A percentile compares a stretch with the other conserved stretches of the same genome.
Evolutionary conservation across 2,329 filamentous ascomycete species (phyloP).

Genomic region (Fusarium sp.): DNA sequence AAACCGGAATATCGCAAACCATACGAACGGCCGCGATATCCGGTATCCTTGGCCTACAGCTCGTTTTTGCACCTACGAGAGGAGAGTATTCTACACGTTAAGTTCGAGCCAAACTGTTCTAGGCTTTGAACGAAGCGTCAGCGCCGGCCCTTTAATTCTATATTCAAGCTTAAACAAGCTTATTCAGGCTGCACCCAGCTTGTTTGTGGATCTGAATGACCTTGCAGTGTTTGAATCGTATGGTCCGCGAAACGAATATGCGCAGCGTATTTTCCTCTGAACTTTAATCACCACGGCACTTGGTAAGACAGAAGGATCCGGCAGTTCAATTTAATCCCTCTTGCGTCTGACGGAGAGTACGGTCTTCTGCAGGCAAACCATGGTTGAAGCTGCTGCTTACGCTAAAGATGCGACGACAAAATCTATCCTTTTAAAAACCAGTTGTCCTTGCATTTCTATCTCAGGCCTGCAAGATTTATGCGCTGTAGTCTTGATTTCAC

Average conservation of each 20-base stretch:
- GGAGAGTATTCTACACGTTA: neutral
- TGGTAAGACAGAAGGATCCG: too few relatives aligned
- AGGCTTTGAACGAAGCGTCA: neutral
- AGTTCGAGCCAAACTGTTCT: conserved; percentile 1
- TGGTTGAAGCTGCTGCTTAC: too few relatives aligned
- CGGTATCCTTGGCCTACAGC: neutral
- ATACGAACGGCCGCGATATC: conserved; percentile 2
- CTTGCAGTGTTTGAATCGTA: neutral
- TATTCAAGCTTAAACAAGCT: neutral
- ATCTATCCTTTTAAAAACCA: neutral
- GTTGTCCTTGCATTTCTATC: neutral
- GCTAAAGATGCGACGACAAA: too few relatives aligned
- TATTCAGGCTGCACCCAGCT: conserved; percentile 8
- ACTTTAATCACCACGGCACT: too few relatives aligned
- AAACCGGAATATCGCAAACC: conserved; percentile 11
- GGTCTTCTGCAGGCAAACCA: too few relatives aligned
- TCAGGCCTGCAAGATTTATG: too few relatives aligned
- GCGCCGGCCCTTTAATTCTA: neutral
- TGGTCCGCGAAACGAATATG: too few relatives aligned
- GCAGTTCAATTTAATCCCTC: too few relatives aligned
- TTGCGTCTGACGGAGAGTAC: too few relatives aligned
- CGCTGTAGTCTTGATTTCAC: neutral
- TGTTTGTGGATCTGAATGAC: neutral
- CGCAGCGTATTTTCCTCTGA: too few relatives aligned
- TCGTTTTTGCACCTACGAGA: conserved; percentile 24